Conservation (phyloP, 345 rosid species). For the Litchi chinensis region DNA sequence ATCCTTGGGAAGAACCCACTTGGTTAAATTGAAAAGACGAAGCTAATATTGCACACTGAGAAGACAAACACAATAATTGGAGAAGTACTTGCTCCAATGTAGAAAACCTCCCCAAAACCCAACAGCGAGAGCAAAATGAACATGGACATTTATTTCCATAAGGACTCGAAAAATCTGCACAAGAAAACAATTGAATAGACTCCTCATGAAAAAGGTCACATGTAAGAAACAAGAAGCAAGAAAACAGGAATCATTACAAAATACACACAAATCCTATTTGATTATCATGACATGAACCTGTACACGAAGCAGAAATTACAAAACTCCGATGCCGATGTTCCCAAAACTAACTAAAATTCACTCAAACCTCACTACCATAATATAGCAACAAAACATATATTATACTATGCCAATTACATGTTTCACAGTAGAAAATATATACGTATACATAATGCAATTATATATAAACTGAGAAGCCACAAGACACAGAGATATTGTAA, state of each 20-base stretch:
- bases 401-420: not conserved
- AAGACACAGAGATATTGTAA: too few relatives aligned
- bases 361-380: too few relatives aligned
- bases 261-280: not conserved
- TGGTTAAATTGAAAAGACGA: constrained; percentile 72
- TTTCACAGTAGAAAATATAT: not conserved
- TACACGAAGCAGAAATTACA: too few relatives aligned
- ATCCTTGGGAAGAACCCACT: constrained; percentile 99
- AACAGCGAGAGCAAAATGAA: constrained; percentile 65
- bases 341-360: too few relatives aligned
- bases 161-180: constrained; percentile 83
- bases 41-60: constrained; percentile 77
- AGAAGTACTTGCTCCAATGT: constrained; percentile 89
- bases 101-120: constrained; percentile 75
- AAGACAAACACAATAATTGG: constrained; percentile 90
- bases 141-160: constrained; percentile 78
- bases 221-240: not conserved
- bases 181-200: not conserved
- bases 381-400: not conserved
- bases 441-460: not conserved
- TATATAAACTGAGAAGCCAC: too few relatives aligned
- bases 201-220: not conserved
- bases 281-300: not conserved
- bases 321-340: too few relatives aligned
- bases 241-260: not conserved